phyloP scores from a whole-genome alignment of 2,329 filamentous ascomycete species.

The Bipolaris cookei region DNA sequence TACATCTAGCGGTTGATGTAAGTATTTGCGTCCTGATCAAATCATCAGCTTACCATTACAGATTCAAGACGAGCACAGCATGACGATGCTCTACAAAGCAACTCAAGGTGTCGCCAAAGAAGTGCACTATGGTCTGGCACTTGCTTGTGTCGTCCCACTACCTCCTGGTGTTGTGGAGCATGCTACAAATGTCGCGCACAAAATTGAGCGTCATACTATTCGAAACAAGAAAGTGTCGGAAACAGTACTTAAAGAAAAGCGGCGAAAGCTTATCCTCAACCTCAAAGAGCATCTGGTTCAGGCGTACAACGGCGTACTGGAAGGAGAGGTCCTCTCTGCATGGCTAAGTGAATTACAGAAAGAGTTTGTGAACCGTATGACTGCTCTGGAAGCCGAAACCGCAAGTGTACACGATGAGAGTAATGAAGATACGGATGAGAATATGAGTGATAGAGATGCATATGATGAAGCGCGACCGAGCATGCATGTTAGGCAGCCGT shows the following conservation, averaged over 20 bases:
- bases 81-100: conserved; percentile 90
- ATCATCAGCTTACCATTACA: conserved; percentile 14
- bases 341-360: conserved; percentile 73
- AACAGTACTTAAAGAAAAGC: conserved; percentile 64
- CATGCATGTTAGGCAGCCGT: conserved; percentile 25
- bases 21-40: conserved; percentile 30
- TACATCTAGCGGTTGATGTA: conserved; percentile 79
- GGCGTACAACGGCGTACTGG: conserved; percentile 68
- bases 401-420: conserved; percentile 17
- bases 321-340: conserved; percentile 65
- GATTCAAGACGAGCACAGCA: conserved; percentile 61
- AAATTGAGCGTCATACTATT: conserved; percentile 65
- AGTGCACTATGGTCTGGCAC: conserved; percentile 80
- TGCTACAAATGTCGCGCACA: conserved; percentile 70
- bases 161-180: conserved; percentile 70
- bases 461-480: conserved; percentile 19
- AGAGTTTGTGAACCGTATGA: conserved; percentile 77
- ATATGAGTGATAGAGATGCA: conserved; percentile 18
- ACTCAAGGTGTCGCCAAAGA: conserved; percentile 72
- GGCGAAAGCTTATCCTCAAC: conserved; percentile 74
- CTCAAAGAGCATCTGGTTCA: conserved; percentile 76
- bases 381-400: conserved; percentile 63
- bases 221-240: conserved; percentile 65
- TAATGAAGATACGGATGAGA: conserved; percentile 19
- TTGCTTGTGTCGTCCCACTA: conserved; percentile 77